phyloP scores from a whole-genome alignment of 2,329 filamentous ascomycete genomes.

The Emericellopsis atlantica region DNA sequence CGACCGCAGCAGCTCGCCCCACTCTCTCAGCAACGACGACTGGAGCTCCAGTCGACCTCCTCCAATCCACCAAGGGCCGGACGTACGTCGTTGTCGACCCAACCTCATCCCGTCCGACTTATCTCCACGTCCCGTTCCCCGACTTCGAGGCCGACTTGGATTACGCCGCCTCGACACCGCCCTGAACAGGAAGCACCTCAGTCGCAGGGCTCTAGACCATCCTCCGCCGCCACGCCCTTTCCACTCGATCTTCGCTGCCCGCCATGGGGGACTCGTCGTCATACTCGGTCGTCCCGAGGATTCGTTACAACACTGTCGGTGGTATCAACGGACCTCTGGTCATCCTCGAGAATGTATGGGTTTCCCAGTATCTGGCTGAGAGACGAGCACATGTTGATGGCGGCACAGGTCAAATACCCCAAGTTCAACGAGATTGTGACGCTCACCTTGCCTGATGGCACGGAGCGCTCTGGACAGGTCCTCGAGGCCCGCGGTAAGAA shows the following conservation, averaged over 20 bases:
- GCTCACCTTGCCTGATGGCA: conserved; percentile 89
- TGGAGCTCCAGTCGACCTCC: not conserved
- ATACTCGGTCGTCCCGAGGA: conserved; percentile 45
- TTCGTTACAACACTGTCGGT: conserved; percentile 96
- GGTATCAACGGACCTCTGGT: conserved; percentile 97
- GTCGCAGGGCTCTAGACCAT: not conserved
- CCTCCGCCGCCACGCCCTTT: not conserved
- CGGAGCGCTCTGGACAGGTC: conserved; percentile 86
- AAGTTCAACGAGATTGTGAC: conserved; percentile 97
- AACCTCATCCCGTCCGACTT: conserved; percentile 3
- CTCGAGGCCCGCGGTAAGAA: conserved; percentile 86
- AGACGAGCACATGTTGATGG: conserved; percentile 3
- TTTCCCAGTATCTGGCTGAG: not conserved
- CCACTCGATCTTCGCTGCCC: conserved; percentile 6
- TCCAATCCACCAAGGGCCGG: not conserved
- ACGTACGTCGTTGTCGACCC: not conserved
- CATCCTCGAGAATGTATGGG: conserved; percentile 79
- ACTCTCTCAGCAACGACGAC: not conserved
- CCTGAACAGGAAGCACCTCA: not conserved
- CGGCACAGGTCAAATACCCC: conserved; percentile 80
- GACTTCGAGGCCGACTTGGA: no score
- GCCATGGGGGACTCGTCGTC: conserved; percentile 44
- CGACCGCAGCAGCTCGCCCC: no score
- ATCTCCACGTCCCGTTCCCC: conserved; percentile 1
- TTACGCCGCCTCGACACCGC: no score